Evolutionary conservation across 1,284 basidiomycete species (phyloP), one percentile per base, ranked within the genome.

Genomic region (Sporisorium sorghi): DNA sequence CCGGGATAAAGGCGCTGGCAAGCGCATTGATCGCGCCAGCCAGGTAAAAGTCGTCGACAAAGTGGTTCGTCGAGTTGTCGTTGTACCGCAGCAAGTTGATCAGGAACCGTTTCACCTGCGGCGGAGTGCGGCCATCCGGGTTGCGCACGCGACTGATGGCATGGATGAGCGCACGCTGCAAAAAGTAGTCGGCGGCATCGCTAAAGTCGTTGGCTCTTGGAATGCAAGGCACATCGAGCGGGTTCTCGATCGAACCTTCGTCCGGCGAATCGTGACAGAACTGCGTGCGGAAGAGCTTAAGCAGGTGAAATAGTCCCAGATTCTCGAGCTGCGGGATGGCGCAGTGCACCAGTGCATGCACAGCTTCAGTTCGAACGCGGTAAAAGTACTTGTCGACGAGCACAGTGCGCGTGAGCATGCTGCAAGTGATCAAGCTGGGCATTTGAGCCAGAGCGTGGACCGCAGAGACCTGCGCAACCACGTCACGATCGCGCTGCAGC

Each of bases 341-440:
- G 82, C 92, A 94, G 90, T 94, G 85, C 50, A 94, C 90, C 33
- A 99, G 88, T 1, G 93, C 93, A 44, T 90, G 86, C 5, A 93
- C 93, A 1, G 97, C 97, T 85, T 98, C 97, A 85, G 93, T 94
- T 11, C 97, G 91, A 58, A 99, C 92, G n/a, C 95, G 91, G 85
- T 92, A 97, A 85, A 93, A 98, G 86, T 99, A 99, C 83, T 97
- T 97, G 39, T 92, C 90, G 23, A 98, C 95, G 26, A 99, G 88
- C 5, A 97, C 91, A 0, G 94, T 94, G 85, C 94, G 93, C 26
- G 94, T 94, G 56, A 99, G 88, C 28, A 92, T 87, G 66, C 93
- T 96, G 32, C 94, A 94, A 21, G 97, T 91, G 73, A 98, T 93
- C 0, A 92, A 89, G 5, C 91, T 93, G 0, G 93, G 92, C 80